Base-by-base conservation (phyloP, 768 basidiomycete species). In the Boletus sp. region DNA sequence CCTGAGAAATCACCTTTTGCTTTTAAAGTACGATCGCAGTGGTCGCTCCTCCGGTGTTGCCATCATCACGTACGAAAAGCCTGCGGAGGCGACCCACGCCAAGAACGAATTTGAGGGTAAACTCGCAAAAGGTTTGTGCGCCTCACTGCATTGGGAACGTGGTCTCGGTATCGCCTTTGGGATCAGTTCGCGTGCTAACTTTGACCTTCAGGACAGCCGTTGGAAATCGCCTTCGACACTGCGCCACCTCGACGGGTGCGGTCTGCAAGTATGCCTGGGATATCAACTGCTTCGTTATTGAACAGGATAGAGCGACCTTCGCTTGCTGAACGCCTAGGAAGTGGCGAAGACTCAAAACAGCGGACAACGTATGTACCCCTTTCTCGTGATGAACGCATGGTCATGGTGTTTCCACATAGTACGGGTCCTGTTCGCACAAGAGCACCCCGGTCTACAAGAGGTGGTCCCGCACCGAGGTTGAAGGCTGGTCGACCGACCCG, bases 11-110 rank as follows among this genome's bases (percentile, higher is more conserved):
- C 70, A 70, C 67, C 68, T 70, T 73, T 71, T 67, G 68, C 71
- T 76, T 73, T 76, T 77, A 69, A 83, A 97, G 94, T 97, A 94
- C 79, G 94, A 97, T 77, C 87, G 90, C 71, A 95, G 94, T 65
- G 94, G 94, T 63, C 90, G 94, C 71, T 96, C 94, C 46, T 85
- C 83, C 18, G 94, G 94, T 57, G 80, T 84, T 64, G 94, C 89
- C 56, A 82, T 85, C 64, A 77, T 97, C 70, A 80, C 85, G 9
- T 96, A 86, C 75, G 89, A 92, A 74, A 91, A 86, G 3, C 64
- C 81, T 17, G 79, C 81, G 53, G 90, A 96, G 71, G 94, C 94
- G 35, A 84, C 85, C 39, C 79, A 81, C 57, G 94, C 93, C 52
- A 91, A 91, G 75, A 88, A 86, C 60, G 87, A 90, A 61, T 90